A percentile compares a stretch with the other conserved stretches of the same genome.
Evolutionary conservation across 2,329 filamentous ascomycete species (phyloP).

Genomic region (Coniochaeta ligniaria): DNA sequence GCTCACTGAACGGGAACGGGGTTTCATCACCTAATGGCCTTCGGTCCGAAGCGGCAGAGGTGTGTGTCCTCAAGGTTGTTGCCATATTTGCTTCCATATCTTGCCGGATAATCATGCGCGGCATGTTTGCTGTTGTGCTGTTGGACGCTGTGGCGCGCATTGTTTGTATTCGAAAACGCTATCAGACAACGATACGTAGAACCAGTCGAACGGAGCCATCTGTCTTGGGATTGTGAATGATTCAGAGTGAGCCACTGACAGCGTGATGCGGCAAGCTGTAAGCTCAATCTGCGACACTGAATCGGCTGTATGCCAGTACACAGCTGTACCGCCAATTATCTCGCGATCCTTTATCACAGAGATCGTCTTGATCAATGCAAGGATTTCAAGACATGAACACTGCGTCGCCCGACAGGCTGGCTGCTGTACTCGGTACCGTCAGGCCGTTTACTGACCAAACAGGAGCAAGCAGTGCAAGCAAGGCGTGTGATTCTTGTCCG

Average conservation of each 20-base stretch:
- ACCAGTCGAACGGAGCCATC: background rate
- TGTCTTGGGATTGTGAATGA: background rate
- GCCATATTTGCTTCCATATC: background rate
- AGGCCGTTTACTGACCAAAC: background rate
- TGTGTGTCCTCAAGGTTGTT: background rate
- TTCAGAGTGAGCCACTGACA: background rate
- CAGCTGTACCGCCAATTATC: background rate
- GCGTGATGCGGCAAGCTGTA: background rate
- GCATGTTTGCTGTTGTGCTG: background rate
- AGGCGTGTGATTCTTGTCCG: background rate
- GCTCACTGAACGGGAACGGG: background rate
- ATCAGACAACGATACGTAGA: background rate
- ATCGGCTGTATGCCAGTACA: background rate
- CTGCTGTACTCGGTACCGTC: background rate
- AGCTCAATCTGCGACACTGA: background rate
- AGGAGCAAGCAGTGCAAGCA: background rate
- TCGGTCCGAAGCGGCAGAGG: background rate
- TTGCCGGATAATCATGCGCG: background rate
- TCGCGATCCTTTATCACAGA: background rate
- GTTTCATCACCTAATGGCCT: background rate
- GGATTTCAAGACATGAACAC: background rate
- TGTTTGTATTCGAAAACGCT: background rate
- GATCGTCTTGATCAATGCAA: background rate
- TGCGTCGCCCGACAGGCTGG: background rate
- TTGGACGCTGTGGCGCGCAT: background rate